Percentiles rank a stretch among this genome's conserved stretches.
phyloP scores from a whole-genome alignment of 371 early-diverging fungal genomes.

The Mucor mucedo region DNA sequence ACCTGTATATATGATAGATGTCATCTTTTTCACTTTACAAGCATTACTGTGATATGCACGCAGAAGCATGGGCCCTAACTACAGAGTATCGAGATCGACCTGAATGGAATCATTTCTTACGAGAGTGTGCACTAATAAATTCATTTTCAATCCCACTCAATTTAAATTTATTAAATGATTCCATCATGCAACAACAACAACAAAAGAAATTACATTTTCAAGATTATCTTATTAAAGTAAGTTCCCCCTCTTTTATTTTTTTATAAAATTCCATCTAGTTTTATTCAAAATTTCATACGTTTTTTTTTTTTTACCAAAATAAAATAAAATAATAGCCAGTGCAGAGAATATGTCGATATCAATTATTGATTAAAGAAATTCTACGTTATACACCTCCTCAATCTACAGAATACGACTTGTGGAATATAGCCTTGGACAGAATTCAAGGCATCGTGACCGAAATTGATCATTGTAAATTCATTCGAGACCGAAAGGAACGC shows the following conservation, averaged over 20 bases:
- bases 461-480: slow-evolving; percentile 40
- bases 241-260: not conserved
- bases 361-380: slow-evolving; percentile 49
- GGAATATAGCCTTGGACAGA: slow-evolving; percentile 31
- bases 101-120: slow-evolving; percentile 48
- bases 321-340: slow-evolving; percentile 38
- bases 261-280: not conserved
- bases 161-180: not conserved
- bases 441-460: slow-evolving; percentile 44
- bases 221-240: slow-evolving; percentile 55
- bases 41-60: slow-evolving; percentile 49
- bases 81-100: slow-evolving; percentile 45
- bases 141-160: slow-evolving; percentile 14
- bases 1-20: slow-evolving; percentile 16
- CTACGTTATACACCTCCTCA: slow-evolving; percentile 39
- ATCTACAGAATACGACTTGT: slow-evolving; percentile 28
- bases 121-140: slow-evolving; percentile 31
- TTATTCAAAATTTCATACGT: not conserved
- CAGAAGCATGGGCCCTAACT: slow-evolving; percentile 40
- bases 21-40: slow-evolving; percentile 44
- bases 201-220: slow-evolving; percentile 46
- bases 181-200: slow-evolving; percentile 4
- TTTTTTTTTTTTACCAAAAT: no score
- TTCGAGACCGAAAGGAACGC: slow-evolving; percentile 39
- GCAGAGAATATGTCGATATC: slow-evolving; percentile 56